These are phyloP conservation scores for Metschnikowia sp. DNA, from an alignment of 805 yeast species.

Conservation along the genomic window DNA sequence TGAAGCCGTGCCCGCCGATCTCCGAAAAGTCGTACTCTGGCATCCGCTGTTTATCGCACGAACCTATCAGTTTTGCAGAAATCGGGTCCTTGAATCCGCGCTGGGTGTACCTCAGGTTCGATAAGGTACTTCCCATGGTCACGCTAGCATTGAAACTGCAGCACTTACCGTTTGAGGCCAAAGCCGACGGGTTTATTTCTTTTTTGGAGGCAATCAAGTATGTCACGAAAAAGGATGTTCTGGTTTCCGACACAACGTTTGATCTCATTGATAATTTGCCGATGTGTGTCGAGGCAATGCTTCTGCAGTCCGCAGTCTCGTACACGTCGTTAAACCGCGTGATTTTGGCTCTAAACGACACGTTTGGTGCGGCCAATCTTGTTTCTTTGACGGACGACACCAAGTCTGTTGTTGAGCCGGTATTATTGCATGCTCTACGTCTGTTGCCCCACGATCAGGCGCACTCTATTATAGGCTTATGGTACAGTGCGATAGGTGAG, in stretches of 20 bases:
- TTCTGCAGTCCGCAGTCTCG: conserved; percentile 15
- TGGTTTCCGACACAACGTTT: conserved; percentile 26
- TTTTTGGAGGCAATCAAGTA: conserved; percentile 27
- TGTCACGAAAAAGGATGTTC: conserved; percentile 29
- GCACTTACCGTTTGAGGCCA: conserved; percentile 22
- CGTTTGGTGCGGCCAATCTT: conserved; percentile 28
- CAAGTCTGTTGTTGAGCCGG: conserved; percentile 11
- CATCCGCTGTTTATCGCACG: conserved; percentile 32
- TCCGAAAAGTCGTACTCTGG: conserved; percentile 24
- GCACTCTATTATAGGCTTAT: conserved; percentile 14
- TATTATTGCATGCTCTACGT: conserved; percentile 4
- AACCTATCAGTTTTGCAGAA: conserved; percentile 28
- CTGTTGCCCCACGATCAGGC: conserved; percentile 10
- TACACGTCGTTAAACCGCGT: conserved; percentile 23
- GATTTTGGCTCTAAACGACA: conserved; percentile 28
- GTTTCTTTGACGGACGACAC: conserved; percentile 10
- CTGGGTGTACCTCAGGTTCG: conserved; percentile 35
- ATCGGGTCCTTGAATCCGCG: conserved; percentile 29
- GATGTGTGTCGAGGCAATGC: conserved; percentile 21
- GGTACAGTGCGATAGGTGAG: conserved; percentile 18
- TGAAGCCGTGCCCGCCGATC: conserved; percentile 20
- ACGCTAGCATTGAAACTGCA: conserved; percentile 24
- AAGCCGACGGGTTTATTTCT: conserved; percentile 20
- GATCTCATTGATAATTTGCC: conserved; percentile 35
- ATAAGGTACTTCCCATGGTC: conserved; percentile 27